These are phyloP conservation scores for Cyclotella distinguenda DNA, from an alignment of 108 stramenopile genomes.

Conservation along the genomic window DNA sequence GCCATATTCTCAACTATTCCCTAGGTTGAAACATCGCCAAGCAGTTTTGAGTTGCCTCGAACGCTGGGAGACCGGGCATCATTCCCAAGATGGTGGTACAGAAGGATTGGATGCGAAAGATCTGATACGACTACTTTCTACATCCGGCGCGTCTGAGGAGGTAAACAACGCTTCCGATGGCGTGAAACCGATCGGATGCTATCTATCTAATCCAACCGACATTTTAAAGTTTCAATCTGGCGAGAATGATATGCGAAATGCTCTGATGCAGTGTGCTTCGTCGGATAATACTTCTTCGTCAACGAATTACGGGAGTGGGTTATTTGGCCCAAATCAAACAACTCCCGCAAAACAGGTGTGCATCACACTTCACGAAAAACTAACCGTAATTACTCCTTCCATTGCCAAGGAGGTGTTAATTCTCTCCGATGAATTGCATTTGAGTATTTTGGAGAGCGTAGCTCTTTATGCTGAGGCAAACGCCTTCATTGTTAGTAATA, in stretches of 20 bases:
- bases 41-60: slow-evolving; percentile 3
- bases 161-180: not conserved
- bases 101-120: not conserved
- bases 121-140: slow-evolving; percentile 1
- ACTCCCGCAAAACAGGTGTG: slow-evolving; percentile 27
- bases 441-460: slow-evolving; percentile 54
- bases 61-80: not conserved
- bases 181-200: not conserved
- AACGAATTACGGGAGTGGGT: not conserved
- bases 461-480: slow-evolving; percentile 52
- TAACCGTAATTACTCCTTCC: slow-evolving; percentile 42
- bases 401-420: slow-evolving; percentile 48
- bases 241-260: not conserved
- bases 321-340: slow-evolving; percentile 17
- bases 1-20: slow-evolving; percentile 41
- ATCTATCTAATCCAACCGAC: slow-evolving; percentile 13
- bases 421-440: slow-evolving; percentile 57
- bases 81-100: not conserved
- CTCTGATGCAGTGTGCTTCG: not conserved
- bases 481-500: not conserved
- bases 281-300: not conserved
- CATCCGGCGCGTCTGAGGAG: no score
- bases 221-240: slow-evolving; percentile 4
- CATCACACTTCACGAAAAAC: slow-evolving; percentile 28
- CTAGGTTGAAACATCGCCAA: slow-evolving; percentile 14